Base-by-base conservation (phyloP, 2,329 filamentous ascomycete species). In the Talaromyces verruculosus region DNA sequence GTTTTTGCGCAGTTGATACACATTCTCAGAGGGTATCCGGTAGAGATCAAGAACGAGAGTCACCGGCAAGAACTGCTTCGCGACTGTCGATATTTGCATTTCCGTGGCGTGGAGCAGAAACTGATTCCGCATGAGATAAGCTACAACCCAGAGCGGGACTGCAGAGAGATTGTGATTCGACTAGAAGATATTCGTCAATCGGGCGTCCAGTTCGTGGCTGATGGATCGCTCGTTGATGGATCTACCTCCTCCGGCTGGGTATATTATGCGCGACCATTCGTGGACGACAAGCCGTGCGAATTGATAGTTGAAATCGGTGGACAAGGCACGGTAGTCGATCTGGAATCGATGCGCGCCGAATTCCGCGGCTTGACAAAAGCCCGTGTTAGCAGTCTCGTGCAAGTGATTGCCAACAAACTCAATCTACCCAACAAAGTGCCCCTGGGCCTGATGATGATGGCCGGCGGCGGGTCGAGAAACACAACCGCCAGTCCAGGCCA, bases 41-140 rank as follows among this genome's bases (percentile, higher is more conserved):
- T 97, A 1, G 83, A 89, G 25, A 91, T 97, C 67, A 85, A 88
- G 63, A 85, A 89, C 75, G 91, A 93, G 69, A 83, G 85, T 2
- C 94, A 98, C 73, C 88, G 94, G 19, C 84, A 87, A 25, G 87
- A 91, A 66, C 84, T 98, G 3, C 81, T 98, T 1, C 85, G 91
- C 47, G 94, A 98, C 77, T 95, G 92, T 68, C 88, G 91, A 62
- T 98, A 97, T 77, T 97, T 94, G 77, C 92, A 97, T 76, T 89
- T 98, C 71, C 94, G 93, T 74, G 93, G 92, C 0, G 81, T 97
- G 0, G 94, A 98, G 79, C 94, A 98, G 78, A 89, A 88, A 69
- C 83, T 98, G 11, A 90, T 97, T 51, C 87, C 91, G 0, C 91
- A 93, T 76, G 78, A 87, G 33, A 90, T 94, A 67, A 87, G 84